A percentile compares a stretch with the other conserved stretches of the same genome.
phyloP scores from a whole-genome alignment of 345 rosid genomes.

The Limnanthes douglasii region DNA sequence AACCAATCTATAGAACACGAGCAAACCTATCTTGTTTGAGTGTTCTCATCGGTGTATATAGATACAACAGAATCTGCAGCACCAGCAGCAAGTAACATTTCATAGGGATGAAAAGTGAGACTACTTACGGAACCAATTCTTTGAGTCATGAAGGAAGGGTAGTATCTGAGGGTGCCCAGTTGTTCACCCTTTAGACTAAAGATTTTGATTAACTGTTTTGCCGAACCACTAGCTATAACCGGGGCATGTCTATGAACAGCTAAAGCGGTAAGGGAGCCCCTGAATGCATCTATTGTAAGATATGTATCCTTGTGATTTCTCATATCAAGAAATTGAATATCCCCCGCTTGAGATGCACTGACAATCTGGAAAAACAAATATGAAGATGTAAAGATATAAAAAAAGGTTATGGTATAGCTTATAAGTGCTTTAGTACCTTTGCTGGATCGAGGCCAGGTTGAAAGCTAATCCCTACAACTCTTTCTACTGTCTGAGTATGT shows the following conservation, averaged over 20 bases:
- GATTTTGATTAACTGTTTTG: conserved; percentile 73
- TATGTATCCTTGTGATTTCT: conserved; percentile 47
- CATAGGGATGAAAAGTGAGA: conserved; percentile 92
- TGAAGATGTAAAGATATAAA: background rate
- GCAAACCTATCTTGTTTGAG: conserved; percentile 25
- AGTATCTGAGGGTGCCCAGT: conserved; percentile 61
- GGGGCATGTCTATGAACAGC: conserved; percentile 98
- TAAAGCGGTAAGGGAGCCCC: conserved; percentile 90
- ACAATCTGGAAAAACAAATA: conserved; percentile 37
- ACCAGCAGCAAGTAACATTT: conserved; percentile 85
- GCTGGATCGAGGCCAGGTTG: conserved; percentile 92
- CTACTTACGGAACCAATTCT: conserved; percentile 94
- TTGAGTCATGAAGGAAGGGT: conserved; percentile 86
- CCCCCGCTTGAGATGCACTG: conserved; percentile 97
- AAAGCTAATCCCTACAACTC: conserved; percentile 86
- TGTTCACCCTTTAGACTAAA: conserved; percentile 72
- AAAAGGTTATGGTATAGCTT: conserved; percentile 3
- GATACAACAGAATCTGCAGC: conserved; percentile 79
- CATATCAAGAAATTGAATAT: conserved; percentile 77
- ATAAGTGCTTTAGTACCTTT: conserved; percentile 32
- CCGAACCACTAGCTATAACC: conserved; percentile 83
- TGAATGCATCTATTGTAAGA: conserved; percentile 69
- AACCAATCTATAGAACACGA: too few species aligned
- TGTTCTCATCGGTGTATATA: conserved; percentile 47
- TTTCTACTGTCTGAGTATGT: conserved; percentile 52